phyloP scores from a whole-genome alignment of 139 green algal genomes.

The Chlorella sp. region DNA sequence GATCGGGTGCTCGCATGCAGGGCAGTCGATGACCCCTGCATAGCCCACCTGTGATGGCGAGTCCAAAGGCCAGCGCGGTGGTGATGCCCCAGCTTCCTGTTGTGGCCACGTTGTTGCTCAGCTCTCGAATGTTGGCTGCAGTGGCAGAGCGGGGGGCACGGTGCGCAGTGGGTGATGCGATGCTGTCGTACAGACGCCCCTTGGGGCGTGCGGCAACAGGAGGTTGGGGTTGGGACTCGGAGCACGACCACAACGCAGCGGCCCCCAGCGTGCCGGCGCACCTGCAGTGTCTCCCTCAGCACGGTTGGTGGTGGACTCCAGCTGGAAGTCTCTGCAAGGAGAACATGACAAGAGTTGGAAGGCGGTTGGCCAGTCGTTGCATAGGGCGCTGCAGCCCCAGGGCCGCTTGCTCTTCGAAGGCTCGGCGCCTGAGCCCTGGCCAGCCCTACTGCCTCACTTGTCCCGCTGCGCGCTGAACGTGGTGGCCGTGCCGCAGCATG shows the following conservation, averaged over 20 bases:
- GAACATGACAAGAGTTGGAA: too few species aligned
- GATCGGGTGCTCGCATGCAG: too few species aligned
- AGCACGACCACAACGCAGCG: too few species aligned
- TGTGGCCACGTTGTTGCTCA: not conserved
- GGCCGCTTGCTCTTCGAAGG: too few species aligned
- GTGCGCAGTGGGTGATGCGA: too few species aligned
- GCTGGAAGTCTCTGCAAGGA: not conserved
- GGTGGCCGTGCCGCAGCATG: not conserved
- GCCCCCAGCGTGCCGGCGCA: not conserved
- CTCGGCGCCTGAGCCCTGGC: not conserved
- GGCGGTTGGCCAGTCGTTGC: too few species aligned
- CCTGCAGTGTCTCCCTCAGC: not conserved
- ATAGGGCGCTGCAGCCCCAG: too few species aligned
- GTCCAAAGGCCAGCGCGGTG: not conserved
- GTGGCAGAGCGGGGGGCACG: too few species aligned
- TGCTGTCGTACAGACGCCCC: too few species aligned
- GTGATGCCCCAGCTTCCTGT: not conserved
- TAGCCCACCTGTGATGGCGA: conserved; percentile 3
- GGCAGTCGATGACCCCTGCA: too few species aligned
- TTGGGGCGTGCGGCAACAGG: too few species aligned
- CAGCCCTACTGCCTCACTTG: not conserved
- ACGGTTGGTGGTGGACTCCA: not conserved
- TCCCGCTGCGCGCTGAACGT: conserved; percentile 3
- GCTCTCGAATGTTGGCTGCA: not conserved
- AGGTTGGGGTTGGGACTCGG: too few species aligned